Evolutionary conservation across 2,329 filamentous ascomycete species (phyloP), one percentile per base, ranked within the genome.

Genomic region (Pseudopithomyces chartarum): DNA sequence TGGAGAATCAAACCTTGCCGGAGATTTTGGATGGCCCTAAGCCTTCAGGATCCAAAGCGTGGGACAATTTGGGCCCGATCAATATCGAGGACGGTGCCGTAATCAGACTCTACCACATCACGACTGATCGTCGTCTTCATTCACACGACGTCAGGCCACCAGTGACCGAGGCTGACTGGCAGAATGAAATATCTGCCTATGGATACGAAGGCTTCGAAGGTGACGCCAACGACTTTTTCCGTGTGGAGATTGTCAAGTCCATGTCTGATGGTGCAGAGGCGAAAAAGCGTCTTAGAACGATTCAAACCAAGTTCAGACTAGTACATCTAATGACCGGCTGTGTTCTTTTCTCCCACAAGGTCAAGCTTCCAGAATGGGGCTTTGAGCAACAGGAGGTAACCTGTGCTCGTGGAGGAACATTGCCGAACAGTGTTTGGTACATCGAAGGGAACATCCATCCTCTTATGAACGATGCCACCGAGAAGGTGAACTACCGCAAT

Each of bases 371-470:
- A 2, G 92, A 96, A 2, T 99, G 95, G 95, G 95, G 91, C 45
- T 99, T 90, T 51, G 95, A 98, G 76, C 95, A 99, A 77, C 95
- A 99, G 76, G 95, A 99, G 78, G 95, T 99, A n/a, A 98, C 94
- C 19, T 99, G 95, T 73, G 95, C 95, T 7, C 90, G 88, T 66
- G 89, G 91, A 46, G 95, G 92, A 66, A 97, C 92, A 60, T 81
- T 97, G 36, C 95, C 95, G 54, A 99, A 99, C 84, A 97, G 92
- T 70, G 80, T 99, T 65, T 99, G 95, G 95, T 98, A 97, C 70
- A 82, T 99, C 60, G 95, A 99, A 78, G 45, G 45, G 13, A 48
- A 48, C 13, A 32, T 48, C 12, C 45, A 48, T 32, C 45, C 45
- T 11, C 45, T 48, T 19, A 51, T 51, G 48, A 51, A 20, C 23